These are phyloP conservation scores for Phytophthora crassamura DNA, from an alignment of 352 stramenopile genomes.

Conservation along the genomic window DNA sequence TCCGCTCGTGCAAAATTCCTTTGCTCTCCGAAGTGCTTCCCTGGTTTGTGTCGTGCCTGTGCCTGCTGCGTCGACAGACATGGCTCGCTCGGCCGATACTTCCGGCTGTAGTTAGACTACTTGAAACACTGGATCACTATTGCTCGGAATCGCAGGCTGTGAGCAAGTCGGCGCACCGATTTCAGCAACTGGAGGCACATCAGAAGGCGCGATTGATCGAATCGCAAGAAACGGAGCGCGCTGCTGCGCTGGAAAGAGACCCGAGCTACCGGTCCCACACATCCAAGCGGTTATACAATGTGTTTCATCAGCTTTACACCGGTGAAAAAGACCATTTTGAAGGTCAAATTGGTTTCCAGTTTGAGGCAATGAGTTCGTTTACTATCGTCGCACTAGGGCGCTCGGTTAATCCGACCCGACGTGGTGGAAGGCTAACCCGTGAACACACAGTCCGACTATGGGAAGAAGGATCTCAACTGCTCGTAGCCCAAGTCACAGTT, in stretches of 20 bases:
- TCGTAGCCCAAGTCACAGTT: conserved; percentile 73
- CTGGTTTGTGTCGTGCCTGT: conserved; percentile 83
- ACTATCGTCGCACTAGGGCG: conserved; percentile 81
- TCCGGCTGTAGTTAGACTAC: conserved; percentile 66
- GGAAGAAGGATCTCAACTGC: conserved; percentile 79
- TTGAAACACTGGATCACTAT: conserved; percentile 74
- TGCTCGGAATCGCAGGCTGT: conserved; percentile 72
- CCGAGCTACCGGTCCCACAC: conserved; percentile 51
- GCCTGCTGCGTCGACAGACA: conserved; percentile 79
- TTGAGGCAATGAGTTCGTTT: conserved; percentile 86
- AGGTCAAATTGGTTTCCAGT: conserved; percentile 90
- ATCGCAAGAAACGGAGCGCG: conserved; percentile 67
- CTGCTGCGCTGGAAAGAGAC: conserved; percentile 57
- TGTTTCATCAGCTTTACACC: conserved; percentile 90
- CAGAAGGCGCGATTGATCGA: conserved; percentile 70
- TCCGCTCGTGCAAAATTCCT: conserved; percentile 50
- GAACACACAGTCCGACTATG: conserved; percentile 83
- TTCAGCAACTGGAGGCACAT: conserved; percentile 68
- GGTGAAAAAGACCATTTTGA: conserved; percentile 92
- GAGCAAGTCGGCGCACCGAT: conserved; percentile 64
- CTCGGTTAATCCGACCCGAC: conserved; percentile 75
- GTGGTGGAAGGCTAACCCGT: conserved; percentile 67
- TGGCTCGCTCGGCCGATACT: conserved; percentile 81
- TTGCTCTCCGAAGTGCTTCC: conserved; percentile 73
- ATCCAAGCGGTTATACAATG: conserved; percentile 85